Evolutionary conservation across 495 filamentous ascomycete genomes (phyloP).

Genomic region (Trichoderma erinaceum): DNA sequence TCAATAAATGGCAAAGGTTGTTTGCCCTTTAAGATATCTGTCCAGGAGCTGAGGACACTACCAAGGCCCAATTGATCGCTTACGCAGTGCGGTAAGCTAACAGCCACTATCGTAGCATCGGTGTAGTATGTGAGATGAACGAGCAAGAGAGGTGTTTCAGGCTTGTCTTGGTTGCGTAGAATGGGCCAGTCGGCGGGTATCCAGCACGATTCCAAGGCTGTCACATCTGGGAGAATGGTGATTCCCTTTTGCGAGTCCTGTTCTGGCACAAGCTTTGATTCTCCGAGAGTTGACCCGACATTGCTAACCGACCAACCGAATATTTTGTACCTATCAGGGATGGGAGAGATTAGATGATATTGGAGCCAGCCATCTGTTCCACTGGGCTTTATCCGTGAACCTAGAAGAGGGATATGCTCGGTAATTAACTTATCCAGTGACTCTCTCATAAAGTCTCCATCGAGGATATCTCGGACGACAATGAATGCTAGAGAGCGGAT

Average conservation of each 20-base stretch:
- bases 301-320: slow-evolving; percentile 3
- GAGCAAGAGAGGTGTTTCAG: slow-evolving; percentile 4
- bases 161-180: neutral
- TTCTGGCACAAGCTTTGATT: neutral
- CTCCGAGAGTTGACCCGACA: neutral
- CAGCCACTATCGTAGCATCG: neutral
- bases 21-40: neutral
- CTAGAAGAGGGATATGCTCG: slow-evolving; percentile 11
- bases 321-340: neutral
- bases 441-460: neutral
- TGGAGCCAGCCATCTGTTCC: neutral
- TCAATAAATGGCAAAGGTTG: slow-evolving; percentile 5
- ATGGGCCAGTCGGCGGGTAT: slow-evolving; percentile 12
- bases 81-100: slow-evolving; percentile 4
- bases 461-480: slow-evolving; percentile 13
- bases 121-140: slow-evolving; percentile 7
- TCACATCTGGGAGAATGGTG: neutral
- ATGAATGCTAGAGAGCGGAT: slow-evolving; percentile 15
- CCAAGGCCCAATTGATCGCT: slow-evolving; percentile 12
- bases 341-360: slow-evolving; percentile 10
- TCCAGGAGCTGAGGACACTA: slow-evolving; percentile 8
- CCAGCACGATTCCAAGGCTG: neutral
- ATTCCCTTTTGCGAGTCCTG: neutral
- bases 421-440: slow-evolving; percentile 14
- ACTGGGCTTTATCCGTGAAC: neutral